A percentile compares a stretch with the other conserved stretches of the same genome.
Conservation (phyloP, 208 protist genomes). For the Phytomonas francai region DNA sequence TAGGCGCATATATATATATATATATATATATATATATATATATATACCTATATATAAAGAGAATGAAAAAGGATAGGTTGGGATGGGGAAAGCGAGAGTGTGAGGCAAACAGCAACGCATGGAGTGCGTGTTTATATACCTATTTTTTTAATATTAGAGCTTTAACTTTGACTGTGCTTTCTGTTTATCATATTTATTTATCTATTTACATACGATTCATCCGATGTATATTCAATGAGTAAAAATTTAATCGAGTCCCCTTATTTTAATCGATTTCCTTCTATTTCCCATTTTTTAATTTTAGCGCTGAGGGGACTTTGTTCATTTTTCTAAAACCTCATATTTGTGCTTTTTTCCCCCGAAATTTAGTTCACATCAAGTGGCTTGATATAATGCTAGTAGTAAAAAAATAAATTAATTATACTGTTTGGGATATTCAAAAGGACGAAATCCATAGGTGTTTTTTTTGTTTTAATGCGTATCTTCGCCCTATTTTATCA, state of each 20-base stretch:
- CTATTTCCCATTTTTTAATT: slow-evolving; percentile 15
- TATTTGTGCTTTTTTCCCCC: neutral
- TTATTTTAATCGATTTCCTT: slow-evolving; percentile 3
- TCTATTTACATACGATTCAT: neutral
- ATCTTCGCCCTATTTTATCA: neutral
- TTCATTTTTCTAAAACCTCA: slow-evolving; percentile 9
- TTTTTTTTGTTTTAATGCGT: neutral
- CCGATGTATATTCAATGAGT: slow-evolving; percentile 11
- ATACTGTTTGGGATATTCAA: neutral
- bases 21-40: slow-evolving; percentile 15
- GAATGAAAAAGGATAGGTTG: neutral
- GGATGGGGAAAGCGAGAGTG: neutral
- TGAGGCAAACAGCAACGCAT: neutral
- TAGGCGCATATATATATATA: slow-evolving; percentile 3
- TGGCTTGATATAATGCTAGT: too few species aligned
- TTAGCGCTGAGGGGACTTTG: neutral
- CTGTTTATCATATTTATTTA: slow-evolving; percentile 16
- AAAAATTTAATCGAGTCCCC: slow-evolving; percentile 6
- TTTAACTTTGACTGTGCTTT: slow-evolving; percentile 5
- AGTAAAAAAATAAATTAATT: too few species aligned
- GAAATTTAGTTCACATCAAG: neutral
- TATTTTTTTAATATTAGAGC: neutral
- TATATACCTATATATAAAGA: slow-evolving; percentile 7
- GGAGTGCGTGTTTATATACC: slow-evolving; percentile 6
- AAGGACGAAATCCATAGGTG: neutral